Evolutionary conservation across 257 asterid species (phyloP), one percentile per base, ranked within the genome.

Genomic region (Solanum virginianum): DNA sequence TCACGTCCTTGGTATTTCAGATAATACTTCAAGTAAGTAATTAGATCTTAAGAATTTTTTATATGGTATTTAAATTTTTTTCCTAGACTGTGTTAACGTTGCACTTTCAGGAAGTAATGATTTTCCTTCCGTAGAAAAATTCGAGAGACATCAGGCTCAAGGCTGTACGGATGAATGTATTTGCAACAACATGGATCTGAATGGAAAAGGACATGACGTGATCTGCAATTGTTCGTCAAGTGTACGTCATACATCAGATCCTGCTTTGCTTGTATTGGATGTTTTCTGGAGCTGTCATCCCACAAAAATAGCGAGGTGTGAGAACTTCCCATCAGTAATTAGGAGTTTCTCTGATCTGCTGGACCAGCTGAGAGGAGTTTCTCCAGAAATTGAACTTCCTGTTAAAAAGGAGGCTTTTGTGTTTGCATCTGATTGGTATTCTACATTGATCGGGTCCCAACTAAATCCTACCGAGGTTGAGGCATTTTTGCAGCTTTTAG

Each of bases 401-500:
- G 55, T 74, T 55, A 57, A 71, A 84, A 57, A 3, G 60, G 63
- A 26, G 39, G 86, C 86, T 43, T 7, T 2, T 59, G 39, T 3
- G 41, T 84, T 74, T 43, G 75, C 83, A 57, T 26, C 20, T 43
- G 83, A 84, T 13, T 84, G 86, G 86, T 72, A 26, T 43, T 80
- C 66, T 41, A 59, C 41, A 24, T 84, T 57, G 53, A 75, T 24
- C 3, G 83, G 51, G 14, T 22, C 53, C 20, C 47, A 51, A 53
- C 26, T 26, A 77, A 51, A 53, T 16, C 29, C 16, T 57, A 5
- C 51, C 1, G 83, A 84, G 70, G 36, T 80, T 18, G n/a, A 18
- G 57, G 83, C 53, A 43, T 59, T 75, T 84, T 43, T 84, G 83
- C 86, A 74, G 86, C 54, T 84, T 26, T 15, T 84, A 74, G 83